Evolutionary conservation across 257 asterid species (phyloP).

Genomic region (Scutellaria galericulata): DNA sequence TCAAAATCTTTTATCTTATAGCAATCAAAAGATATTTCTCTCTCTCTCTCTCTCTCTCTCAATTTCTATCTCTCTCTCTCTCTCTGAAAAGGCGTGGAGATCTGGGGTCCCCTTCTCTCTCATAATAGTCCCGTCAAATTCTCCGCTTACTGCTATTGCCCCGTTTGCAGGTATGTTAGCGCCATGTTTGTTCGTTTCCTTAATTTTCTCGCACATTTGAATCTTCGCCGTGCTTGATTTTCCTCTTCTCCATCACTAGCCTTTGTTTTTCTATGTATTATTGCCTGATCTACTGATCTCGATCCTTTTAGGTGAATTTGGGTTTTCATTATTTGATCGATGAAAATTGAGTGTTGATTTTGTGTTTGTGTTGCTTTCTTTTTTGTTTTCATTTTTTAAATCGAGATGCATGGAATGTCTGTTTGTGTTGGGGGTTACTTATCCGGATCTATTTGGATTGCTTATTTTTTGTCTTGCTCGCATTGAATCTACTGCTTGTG

Average conservation of each 20-base stretch:
- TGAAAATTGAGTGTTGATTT: constrained; percentile 16
- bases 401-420: constrained; percentile 4
- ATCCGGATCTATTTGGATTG: constrained; percentile 21
- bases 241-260: neutral
- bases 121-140: constrained; percentile 39
- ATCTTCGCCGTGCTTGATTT: neutral
- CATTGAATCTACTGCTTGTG: constrained; percentile 17
- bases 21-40: constrained; percentile 11
- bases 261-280: neutral
- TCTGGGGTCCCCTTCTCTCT: constrained; percentile 40
- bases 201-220: constrained; percentile 12
- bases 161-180: constrained; percentile 42
- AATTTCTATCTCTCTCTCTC: constrained; percentile 12
- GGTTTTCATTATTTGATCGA: constrained; percentile 12
- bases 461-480: constrained; percentile 13
- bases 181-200: constrained; percentile 34
- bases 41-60: constrained; percentile 5
- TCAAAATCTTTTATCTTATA: neutral
- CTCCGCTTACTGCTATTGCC: constrained; percentile 37
- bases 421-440: constrained; percentile 17
- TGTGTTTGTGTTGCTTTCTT: constrained; percentile 16
- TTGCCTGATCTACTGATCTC: constrained; percentile 50
- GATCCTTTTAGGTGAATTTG: constrained; percentile 37
- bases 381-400: neutral
- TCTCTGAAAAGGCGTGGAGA: constrained; percentile 33